These are phyloP conservation scores for Globisporangium splendens DNA, from an alignment of 352 stramenopile species.

Conservation along the genomic window DNA sequence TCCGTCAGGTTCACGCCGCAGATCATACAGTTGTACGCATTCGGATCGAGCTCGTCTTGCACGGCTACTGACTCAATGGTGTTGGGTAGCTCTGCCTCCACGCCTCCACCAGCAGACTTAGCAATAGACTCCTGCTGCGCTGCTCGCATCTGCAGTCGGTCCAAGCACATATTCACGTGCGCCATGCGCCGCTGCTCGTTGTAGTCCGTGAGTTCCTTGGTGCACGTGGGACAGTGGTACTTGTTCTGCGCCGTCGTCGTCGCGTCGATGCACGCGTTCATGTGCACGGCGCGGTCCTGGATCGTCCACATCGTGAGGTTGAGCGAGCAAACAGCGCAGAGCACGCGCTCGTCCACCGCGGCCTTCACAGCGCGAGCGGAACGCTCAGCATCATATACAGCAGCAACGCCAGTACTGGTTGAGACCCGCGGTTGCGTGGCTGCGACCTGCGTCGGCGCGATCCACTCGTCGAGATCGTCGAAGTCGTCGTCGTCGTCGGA, in stretches of 20 bases:
- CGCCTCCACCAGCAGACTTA: no score
- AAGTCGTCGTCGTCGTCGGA: constrained; percentile 11
- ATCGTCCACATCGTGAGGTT: constrained; percentile 54
- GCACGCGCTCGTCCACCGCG: constrained; percentile 17
- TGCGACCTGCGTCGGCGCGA: constrained; percentile 25
- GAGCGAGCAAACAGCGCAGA: constrained; percentile 57
- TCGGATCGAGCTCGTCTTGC: not conserved
- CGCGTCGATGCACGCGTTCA: constrained; percentile 76
- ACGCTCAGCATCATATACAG: not conserved
- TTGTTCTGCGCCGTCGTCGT: constrained; percentile 16
- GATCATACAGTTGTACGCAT: constrained; percentile 59
- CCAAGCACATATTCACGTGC: constrained; percentile 71
- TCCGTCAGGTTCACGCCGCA: constrained; percentile 50
- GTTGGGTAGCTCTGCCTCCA: no score
- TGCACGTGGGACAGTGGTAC: constrained; percentile 57
- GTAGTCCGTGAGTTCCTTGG: constrained; percentile 52
- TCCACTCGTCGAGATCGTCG: constrained; percentile 17
- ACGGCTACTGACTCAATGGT: not conserved
- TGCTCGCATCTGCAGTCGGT: constrained; percentile 15
- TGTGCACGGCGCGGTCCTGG: constrained; percentile 47
- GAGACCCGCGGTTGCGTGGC: constrained; percentile 2
- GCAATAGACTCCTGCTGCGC: no score
- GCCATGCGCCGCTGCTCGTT: constrained; percentile 60
- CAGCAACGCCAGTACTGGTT: not conserved
- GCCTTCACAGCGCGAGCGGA: not conserved